phyloP scores from a whole-genome alignment of 768 basidiomycete genomes.

The Asterophora parasitica region DNA sequence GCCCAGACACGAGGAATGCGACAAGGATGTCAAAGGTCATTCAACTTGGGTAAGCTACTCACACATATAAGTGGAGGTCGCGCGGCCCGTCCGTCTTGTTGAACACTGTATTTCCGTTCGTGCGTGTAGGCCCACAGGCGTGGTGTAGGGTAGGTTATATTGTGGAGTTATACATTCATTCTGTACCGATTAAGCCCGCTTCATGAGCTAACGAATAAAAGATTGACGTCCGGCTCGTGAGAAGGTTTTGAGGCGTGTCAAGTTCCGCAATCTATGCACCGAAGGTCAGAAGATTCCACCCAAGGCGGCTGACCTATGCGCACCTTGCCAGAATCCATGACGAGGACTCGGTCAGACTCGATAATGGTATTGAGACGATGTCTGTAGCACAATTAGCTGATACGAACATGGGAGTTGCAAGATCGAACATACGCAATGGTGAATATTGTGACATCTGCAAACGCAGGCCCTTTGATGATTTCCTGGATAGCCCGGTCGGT shows the following conservation, averaged over 20 bases:
- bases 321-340: slow-evolving; percentile 76
- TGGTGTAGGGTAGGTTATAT: too few relatives aligned
- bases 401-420: too few relatives aligned
- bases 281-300: background rate
- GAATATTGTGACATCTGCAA: slow-evolving; percentile 74
- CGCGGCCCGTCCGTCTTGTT: too few relatives aligned
- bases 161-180: too few relatives aligned
- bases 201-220: slow-evolving; percentile 65
- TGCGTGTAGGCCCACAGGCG: too few relatives aligned
- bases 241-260: slow-evolving; percentile 61
- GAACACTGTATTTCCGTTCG: too few relatives aligned
- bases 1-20: too few relatives aligned
- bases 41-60: too few relatives aligned
- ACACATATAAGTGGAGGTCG: too few relatives aligned
- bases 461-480: slow-evolving; percentile 77
- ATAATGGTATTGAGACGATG: slow-evolving; percentile 83
- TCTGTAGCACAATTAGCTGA: slow-evolving; percentile 28
- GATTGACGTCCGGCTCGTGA: slow-evolving; percentile 50
- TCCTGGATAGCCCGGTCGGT: slow-evolving; percentile 87
- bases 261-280: slow-evolving; percentile 62
- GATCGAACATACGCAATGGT: slow-evolving; percentile 68
- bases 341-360: slow-evolving; percentile 75
- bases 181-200: slow-evolving; percentile 42
- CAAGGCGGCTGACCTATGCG: slow-evolving; percentile 9
- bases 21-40: too few relatives aligned